Conservation (phyloP, 169 alveolate species). For the Blepharisma undulans region DNA sequence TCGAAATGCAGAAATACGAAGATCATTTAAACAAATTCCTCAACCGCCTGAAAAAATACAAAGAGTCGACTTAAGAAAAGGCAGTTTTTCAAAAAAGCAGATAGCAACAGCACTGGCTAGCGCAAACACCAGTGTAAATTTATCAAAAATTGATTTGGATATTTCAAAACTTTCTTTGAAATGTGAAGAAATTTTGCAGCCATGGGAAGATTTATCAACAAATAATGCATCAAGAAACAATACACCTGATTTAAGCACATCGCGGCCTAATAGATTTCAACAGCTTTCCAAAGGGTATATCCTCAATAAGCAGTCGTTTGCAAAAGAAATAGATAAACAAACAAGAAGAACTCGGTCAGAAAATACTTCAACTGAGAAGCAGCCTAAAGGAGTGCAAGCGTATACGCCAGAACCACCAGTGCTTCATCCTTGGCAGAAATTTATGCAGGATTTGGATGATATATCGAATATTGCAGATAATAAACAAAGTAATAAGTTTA, state of each 20-base stretch:
- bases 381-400: not conserved
- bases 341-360: not conserved
- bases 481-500: not conserved
- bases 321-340: not conserved
- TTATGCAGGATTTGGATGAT: not conserved
- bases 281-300: not conserved
- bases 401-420: not conserved
- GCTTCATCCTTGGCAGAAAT: not conserved
- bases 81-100: conserved; percentile 13
- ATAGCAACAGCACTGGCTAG: not conserved
- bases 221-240: not conserved
- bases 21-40: not conserved
- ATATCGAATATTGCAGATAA: not conserved
- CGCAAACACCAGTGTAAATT: not conserved
- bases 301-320: not conserved
- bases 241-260: not conserved
- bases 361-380: not conserved
- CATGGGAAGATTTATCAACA: not conserved
- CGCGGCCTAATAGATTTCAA: not conserved
- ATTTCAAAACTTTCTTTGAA: not conserved
- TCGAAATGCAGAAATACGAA: not conserved
- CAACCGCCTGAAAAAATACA: not conserved
- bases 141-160: not conserved
- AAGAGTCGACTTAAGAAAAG: not conserved
- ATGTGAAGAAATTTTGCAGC: not conserved